Percentiles rank a stretch among this genome's conserved stretches.
Evolutionary conservation across 352 stramenopile genomes (phyloP).

Genomic region (Globisporangium cystogenes): DNA sequence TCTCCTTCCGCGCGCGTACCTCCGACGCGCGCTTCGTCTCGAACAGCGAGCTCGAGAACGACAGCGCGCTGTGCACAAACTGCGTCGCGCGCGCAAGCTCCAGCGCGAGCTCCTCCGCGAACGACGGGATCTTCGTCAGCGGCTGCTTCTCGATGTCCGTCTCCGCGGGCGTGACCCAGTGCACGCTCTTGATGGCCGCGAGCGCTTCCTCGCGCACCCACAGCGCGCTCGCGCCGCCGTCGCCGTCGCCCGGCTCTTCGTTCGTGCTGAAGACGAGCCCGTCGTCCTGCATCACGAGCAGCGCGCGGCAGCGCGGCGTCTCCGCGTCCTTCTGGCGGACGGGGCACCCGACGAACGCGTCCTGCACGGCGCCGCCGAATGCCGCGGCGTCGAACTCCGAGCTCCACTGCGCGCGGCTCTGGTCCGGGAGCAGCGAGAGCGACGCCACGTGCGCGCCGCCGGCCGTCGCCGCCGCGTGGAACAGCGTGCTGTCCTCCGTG

Average conservation of each 20-base stretch:
- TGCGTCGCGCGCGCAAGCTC: slow-evolving; percentile 52
- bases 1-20: slow-evolving; percentile 38
- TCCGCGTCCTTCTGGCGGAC: slow-evolving; percentile 49
- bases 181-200: slow-evolving; percentile 67
- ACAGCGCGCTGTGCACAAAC: slow-evolving; percentile 35
- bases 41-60: slow-evolving; percentile 48
- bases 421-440: slow-evolving; percentile 27
- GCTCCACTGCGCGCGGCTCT: slow-evolving; percentile 31
- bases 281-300: slow-evolving; percentile 72
- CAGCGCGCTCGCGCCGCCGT: slow-evolving; percentile 22
- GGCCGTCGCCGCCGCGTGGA: slow-evolving; percentile 31
- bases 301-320: slow-evolving; percentile 35
- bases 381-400: slow-evolving; percentile 38
- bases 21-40: slow-evolving; percentile 28
- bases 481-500: slow-evolving; percentile 47
- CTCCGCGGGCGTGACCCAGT: slow-evolving; percentile 74
- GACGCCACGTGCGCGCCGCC: slow-evolving; percentile 27
- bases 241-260: slow-evolving; percentile 21
- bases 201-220: slow-evolving; percentile 80
- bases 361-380: slow-evolving; percentile 44
- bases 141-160: slow-evolving; percentile 74
- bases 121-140: slow-evolving; percentile 67
- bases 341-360: slow-evolving; percentile 50
- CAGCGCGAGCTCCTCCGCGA: slow-evolving; percentile 58
- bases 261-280: slow-evolving; percentile 67